Evolutionary conservation across 805 yeast genomes (phyloP), one percentile per base, ranked within the genome.

Genomic region (Candida vaughaniae): DNA sequence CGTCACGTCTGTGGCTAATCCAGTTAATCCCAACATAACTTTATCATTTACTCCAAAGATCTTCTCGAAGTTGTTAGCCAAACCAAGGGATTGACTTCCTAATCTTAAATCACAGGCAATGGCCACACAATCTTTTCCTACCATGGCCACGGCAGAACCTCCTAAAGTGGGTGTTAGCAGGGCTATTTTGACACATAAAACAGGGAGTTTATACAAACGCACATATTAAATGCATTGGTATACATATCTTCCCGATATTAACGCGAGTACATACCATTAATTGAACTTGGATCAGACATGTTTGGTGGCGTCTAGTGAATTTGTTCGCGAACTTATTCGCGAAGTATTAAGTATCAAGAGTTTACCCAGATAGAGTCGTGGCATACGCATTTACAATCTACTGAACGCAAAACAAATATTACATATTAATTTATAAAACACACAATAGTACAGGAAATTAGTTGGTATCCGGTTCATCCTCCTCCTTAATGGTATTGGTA

Each of bases 121-220:
- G 20, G 98, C 99, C 38, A 93, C 90, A 72, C 99, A 93, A 51
- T 89, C 97, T 58, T 95, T 90, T 53, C 99, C 99, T 17, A 83
- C 83, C 99, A 93, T 93, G 47, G 99, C 99, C 22, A 95, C 95
- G 35, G 95, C 96, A 46, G 95, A 77, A 66, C 99, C 99, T 72
- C 81, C 88, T 43, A 30, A 16, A 20, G 14, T 7, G 12, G 12
- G 19, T 33, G 45, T 41, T 41, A 41, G 45, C 36, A 40, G 17
- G 11, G 33, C 28, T n/a, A n/a, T n/a, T n/a, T n/a, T n/a, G n/a
- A n/a, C n/a, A n/a, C n/a, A n/a, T n/a, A n/a, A n/a, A n/a, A n/a
- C n/a, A n/a, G n/a, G n/a, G n/a, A n/a, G n/a, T n/a, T n/a, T n/a
- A n/a, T n/a, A n/a, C n/a, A n/a, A n/a, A n/a, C n/a, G n/a, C n/a